A percentile compares a stretch with the other conserved stretches of the same genome.
Evolutionary conservation across 2,329 filamentous ascomycete genomes (phyloP).

Genomic region (Xylariales sp.): DNA sequence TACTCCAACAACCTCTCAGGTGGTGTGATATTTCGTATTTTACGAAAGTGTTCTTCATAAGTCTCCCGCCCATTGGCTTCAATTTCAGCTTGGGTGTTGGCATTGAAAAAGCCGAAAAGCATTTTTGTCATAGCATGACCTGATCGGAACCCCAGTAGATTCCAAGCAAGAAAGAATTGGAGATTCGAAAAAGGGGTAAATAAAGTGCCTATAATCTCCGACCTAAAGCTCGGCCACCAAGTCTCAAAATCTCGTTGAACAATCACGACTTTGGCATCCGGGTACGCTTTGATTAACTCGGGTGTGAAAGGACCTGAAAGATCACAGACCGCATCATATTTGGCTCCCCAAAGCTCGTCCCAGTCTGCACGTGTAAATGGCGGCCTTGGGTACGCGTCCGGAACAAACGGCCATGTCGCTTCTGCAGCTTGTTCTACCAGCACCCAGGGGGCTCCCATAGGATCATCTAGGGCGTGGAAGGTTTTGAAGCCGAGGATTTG

Average conservation of each 20-base stretch:
- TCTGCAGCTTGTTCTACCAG: conserved; percentile 11
- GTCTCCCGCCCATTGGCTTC: background rate
- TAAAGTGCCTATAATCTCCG: conserved; percentile 17
- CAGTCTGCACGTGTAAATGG: background rate
- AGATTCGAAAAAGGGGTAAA: conserved; percentile 2
- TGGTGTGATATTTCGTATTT: background rate
- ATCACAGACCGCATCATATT: conserved; percentile 16
- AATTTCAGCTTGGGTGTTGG: background rate
- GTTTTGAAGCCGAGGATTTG: conserved; percentile 7
- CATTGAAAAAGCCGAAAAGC: conserved; percentile 7
- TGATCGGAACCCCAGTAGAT: conserved; percentile 16
- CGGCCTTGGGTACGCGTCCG: too few relatives aligned
- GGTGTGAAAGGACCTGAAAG: conserved; percentile 12
- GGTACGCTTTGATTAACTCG: conserved; percentile 15
- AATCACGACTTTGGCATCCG: conserved; percentile 16
- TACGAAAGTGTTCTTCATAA: background rate
- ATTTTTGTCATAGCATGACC: conserved; percentile 8
- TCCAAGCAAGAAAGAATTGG: conserved; percentile 3
- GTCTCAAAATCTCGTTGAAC: conserved; percentile 16
- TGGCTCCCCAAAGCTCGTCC: background rate
- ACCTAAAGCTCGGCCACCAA: conserved; percentile 17
- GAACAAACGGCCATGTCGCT: too few relatives aligned
- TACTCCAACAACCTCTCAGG: background rate
- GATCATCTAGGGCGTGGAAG: conserved; percentile 8
- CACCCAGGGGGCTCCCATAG: conserved; percentile 12